These are phyloP conservation scores for Zasmidium citrigriseum DNA, from an alignment of 2,329 filamentous ascomycete species.

Conservation along the genomic window DNA sequence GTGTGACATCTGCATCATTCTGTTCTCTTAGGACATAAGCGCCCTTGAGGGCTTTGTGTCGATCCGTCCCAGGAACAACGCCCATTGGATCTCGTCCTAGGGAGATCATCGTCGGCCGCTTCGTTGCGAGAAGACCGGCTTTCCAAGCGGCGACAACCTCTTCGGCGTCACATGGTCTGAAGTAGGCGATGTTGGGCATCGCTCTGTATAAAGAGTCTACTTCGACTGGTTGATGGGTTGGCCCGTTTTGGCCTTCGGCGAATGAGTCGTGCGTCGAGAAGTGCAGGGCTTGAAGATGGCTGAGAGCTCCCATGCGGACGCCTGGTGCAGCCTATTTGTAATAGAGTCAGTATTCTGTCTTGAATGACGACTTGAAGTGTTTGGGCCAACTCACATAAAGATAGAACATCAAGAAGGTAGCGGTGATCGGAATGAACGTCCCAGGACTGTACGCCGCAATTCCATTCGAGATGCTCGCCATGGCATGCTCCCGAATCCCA, in stretches of 20 bases:
- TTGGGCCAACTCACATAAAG: slow-evolving; percentile 20
- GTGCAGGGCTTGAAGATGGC: slow-evolving; percentile 30
- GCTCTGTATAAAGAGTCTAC: slow-evolving; percentile 28
- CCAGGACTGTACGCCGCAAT: slow-evolving; percentile 30
- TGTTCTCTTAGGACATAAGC: slow-evolving; percentile 42
- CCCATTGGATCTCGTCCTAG: slow-evolving; percentile 40
- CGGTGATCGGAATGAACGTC: slow-evolving; percentile 32
- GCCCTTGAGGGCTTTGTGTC: slow-evolving; percentile 36
- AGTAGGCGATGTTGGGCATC: slow-evolving; percentile 33
- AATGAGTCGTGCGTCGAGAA: slow-evolving; percentile 34
- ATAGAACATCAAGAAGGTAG: slow-evolving; percentile 33
- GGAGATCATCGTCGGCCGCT: slow-evolving; percentile 41
- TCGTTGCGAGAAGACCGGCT: slow-evolving; percentile 34
- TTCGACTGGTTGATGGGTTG: slow-evolving; percentile 34
- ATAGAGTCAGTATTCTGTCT: too few relatives aligned
- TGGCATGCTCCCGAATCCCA: slow-evolving; percentile 60
- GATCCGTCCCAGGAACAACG: slow-evolving; percentile 35
- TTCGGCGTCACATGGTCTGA: slow-evolving; percentile 31
- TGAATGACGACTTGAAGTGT: too few relatives aligned
- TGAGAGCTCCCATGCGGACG: slow-evolving; percentile 32
- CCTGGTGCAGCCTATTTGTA: slow-evolving; percentile 22
- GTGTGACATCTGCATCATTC: slow-evolving; percentile 38
- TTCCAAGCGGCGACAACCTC: slow-evolving; percentile 40
- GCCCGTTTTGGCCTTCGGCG: slow-evolving; percentile 31
- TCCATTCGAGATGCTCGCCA: slow-evolving; percentile 51